Evolutionary conservation across 176 grass and related monocot species (phyloP).

Genomic region (Poa annua): DNA sequence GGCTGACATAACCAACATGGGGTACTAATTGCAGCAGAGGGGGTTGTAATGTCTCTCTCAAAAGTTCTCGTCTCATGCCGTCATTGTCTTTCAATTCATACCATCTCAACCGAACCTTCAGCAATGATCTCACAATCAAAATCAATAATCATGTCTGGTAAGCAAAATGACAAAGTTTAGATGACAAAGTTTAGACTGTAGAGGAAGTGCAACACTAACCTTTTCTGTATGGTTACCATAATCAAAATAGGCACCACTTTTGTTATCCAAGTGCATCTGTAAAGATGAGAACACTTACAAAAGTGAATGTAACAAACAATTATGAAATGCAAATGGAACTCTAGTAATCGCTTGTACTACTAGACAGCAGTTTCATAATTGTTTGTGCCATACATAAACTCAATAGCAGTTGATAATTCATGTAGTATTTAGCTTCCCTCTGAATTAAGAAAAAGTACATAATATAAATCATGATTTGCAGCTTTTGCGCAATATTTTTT

Average conservation of each 20-base stretch:
- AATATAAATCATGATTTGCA: not conserved
- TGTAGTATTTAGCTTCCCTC: not conserved
- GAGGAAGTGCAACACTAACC: conserved; percentile 49
- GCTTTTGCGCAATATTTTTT: not conserved
- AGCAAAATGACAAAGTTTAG: conserved; percentile 30
- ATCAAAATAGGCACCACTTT: conserved; percentile 78
- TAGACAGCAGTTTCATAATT: too few relatives aligned
- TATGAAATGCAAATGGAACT: conserved; percentile 5
- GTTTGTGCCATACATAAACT: conserved; percentile 7
- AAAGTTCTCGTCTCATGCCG: conserved; percentile 61
- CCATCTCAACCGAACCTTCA: conserved; percentile 92
- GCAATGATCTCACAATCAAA: conserved; percentile 26
- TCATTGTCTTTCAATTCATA: conserved; percentile 63
- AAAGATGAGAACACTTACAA: conserved; percentile 39
- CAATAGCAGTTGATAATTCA: not conserved
- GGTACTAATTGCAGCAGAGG: conserved; percentile 82
- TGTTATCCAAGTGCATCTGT: conserved; percentile 91
- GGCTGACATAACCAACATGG: conserved; percentile 95
- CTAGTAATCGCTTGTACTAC: not conserved
- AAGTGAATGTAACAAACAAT: conserved; percentile 21
- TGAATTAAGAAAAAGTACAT: conserved; percentile 6
- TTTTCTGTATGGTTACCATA: conserved; percentile 97
- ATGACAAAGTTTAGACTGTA: conserved; percentile 31
- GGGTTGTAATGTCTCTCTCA: conserved; percentile 75
- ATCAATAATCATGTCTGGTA: conserved; percentile 20